Conservation (phyloP, 257 asterid genomes). For the Ballota nigra region DNA sequence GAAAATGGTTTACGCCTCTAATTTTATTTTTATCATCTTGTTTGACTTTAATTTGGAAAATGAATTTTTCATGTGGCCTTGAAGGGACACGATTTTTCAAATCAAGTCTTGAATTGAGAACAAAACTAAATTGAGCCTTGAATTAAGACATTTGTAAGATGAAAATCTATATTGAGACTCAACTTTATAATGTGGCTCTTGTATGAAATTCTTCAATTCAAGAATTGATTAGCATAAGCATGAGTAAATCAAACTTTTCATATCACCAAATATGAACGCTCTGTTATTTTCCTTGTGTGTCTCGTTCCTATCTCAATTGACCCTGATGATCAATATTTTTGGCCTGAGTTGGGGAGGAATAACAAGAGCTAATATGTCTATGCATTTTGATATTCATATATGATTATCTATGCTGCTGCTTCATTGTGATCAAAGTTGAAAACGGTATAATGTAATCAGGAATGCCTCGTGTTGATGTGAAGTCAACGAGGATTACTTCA, state of each 20-base stretch:
- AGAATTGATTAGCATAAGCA: background rate
- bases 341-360: background rate
- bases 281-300: background rate
- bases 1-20: background rate
- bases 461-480: background rate
- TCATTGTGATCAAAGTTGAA: background rate
- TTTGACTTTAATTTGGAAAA: background rate
- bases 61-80: background rate
- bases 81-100: too few relatives aligned
- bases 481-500: background rate
- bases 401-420: background rate
- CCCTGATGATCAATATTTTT: background rate
- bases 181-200: background rate
- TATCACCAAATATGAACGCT: background rate
- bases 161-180: background rate
- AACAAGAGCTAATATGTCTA: background rate
- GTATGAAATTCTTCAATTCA: background rate
- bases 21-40: background rate
- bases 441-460: background rate
- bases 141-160: background rate
- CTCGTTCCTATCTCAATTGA: background rate
- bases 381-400: background rate
- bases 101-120: background rate
- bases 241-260: background rate
- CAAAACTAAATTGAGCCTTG: background rate